Base-by-base conservation (phyloP, 164 flowering plant genomes). In the Buxus sempervirens region DNA sequence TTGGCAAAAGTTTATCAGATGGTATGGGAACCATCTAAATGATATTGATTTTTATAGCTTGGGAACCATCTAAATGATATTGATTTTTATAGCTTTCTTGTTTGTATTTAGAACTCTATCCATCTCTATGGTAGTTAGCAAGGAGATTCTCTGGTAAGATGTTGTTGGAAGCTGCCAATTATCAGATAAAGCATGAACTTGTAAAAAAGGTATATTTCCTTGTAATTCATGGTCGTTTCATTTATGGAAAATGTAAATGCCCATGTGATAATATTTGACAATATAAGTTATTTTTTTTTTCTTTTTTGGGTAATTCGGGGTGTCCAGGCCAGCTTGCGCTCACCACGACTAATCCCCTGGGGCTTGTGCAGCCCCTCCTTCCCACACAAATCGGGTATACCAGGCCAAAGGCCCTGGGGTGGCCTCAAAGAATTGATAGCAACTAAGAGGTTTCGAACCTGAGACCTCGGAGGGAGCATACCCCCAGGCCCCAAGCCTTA, bases 131-230 rank as follows among this genome's bases (percentile, higher is more conserved):
- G 76, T 78, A 92, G 98, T 60, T 93, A 64, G 84, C 85, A 56
- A 80, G 81, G 74, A 85, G 71, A 76, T 75, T 93, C 76, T 80
- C 95, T 54, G 89, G 93, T 58, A 90, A 85, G 82, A 62, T 92
- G 75, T 70, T 90, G 26, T 25, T 82, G 68, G 91, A 93, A 81
- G 95, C 90, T 73, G 98, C 98, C 74, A 93, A 87, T 73, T 90
- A 80, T 77, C 91, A 86, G 80, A 80, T 89, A 41, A 90, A 77
- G 75, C 88, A 78, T 62, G 88, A 86, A 77, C 36, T 86, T 55
- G 61, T 90, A 12, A 86, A 64, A 63, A 88, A 90, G 93, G 98
- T 90, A 76, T 60, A 54, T 27, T 61, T 25, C 23, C 21, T 28
- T 6, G 21, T 22, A 32, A 28, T 14, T 16, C 16, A 16, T 38